Evolutionary conservation across 495 filamentous ascomycete genomes (phyloP), one percentile per base, ranked within the genome.

Genomic region (Filosporella fistucella): DNA sequence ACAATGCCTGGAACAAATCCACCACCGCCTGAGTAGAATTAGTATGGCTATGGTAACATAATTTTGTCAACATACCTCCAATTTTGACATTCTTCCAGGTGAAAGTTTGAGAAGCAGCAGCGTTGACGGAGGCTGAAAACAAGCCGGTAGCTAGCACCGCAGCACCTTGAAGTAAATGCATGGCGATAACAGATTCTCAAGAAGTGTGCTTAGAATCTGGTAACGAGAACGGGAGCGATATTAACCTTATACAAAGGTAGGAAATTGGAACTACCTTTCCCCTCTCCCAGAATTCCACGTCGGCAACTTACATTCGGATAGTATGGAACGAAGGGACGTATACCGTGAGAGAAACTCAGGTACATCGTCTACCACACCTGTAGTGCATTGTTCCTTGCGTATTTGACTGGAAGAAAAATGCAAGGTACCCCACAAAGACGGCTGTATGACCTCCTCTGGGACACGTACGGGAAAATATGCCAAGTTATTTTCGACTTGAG

Each of bases 1-100:
- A 80, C 65, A 36, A 82, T 72, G 12, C 77, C 69, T 4, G 76
- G 70, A 13, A 77, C 65, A 54, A 81, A 82, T 22, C 78, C 78
- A 28, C 77, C 78, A 14, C 78, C 78, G n/a, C 75, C 73, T 49
- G 17, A 29, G 32, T 29, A 18, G 14, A 8, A 9, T 43, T n/a
- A 43, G 26, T 11, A 18, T 29, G 3, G 13, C 5, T 23, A 2
- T 22, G 7, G 12, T 10, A 3, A 29, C 18, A 29, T 30, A 7
- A 7, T 30, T 6, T 16, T 20, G 4, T 7, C 14, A 14, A 29
- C 24, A 12, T 29, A 32, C 41, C 41, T 43, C 41, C 41, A 43
- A 43, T 43, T 17, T 26, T 29, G 8, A 43, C 41, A 43, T 43
- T 43, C 25, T 43, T 43, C 41, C 41, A 43, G 9, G 14, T 43